These are phyloP conservation scores for Pseudohyphozyma bogoriensis DNA, from an alignment of 768 basidiomycete species.

Conservation along the genomic window DNA sequence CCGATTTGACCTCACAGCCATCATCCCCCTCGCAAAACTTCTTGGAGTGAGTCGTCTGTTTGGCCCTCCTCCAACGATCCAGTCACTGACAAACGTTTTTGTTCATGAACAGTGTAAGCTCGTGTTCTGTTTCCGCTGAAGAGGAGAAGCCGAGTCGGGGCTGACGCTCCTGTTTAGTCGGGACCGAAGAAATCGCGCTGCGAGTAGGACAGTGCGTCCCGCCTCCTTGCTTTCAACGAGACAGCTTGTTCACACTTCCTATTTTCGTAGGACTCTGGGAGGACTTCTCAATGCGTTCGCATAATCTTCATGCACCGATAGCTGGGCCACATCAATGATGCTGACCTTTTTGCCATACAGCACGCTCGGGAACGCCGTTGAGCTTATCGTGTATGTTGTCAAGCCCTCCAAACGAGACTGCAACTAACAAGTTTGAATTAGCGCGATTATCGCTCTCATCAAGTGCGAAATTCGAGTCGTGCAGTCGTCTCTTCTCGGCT, in stretches of 20 bases:
- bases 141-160: too few relatives aligned
- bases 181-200: slow-evolving; percentile 72
- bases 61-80: too few relatives aligned
- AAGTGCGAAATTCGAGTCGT: slow-evolving; percentile 61
- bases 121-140: too few relatives aligned
- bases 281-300: slow-evolving; percentile 42
- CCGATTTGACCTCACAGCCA: slow-evolving; percentile 3
- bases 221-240: too few relatives aligned
- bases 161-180: too few relatives aligned
- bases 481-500: slow-evolving; percentile 57
- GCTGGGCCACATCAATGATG: too few relatives aligned
- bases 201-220: slow-evolving; percentile 65
- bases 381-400: slow-evolving; percentile 34
- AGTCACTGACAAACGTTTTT: too few relatives aligned
- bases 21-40: slow-evolving; percentile 26
- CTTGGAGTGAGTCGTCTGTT: too few relatives aligned
- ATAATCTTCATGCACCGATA: too few relatives aligned
- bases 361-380: slow-evolving; percentile 43
- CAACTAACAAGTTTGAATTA: too few relatives aligned
- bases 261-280: slow-evolving; percentile 39
- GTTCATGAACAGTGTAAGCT: too few relatives aligned
- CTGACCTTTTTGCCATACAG: slow-evolving; percentile 65
- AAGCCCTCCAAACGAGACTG: not conserved
- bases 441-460: not conserved
- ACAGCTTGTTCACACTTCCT: too few relatives aligned